Percentiles rank a stretch among this genome's conserved stretches.
phyloP scores from a whole-genome alignment of 2,329 filamentous ascomycete genomes.

The Phialophora expanda region DNA sequence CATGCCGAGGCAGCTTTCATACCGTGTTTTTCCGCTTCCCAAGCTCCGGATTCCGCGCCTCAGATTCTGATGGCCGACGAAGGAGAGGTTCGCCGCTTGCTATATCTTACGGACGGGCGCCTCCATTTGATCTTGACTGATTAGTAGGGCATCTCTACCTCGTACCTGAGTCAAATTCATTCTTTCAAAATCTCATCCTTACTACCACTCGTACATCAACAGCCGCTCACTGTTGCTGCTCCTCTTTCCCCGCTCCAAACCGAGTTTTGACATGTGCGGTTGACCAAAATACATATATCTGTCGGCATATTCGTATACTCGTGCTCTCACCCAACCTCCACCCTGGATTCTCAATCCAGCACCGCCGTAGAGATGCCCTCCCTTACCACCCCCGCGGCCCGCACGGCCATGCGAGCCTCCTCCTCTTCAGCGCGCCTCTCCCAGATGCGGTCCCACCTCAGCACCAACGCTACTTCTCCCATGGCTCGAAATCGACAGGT shows the following conservation, averaged over 20 bases:
- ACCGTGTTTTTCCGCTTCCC: conserved; percentile 17
- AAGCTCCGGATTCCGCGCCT: conserved; percentile 5
- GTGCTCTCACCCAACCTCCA: background rate
- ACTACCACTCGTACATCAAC: background rate
- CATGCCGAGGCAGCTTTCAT: background rate
- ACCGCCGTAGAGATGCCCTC: conserved; percentile 25
- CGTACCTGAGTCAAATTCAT: background rate
- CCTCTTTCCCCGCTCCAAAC: conserved; percentile 19
- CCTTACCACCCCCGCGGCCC: conserved; percentile 29
- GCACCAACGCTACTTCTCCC: conserved; percentile 48
- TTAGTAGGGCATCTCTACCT: conserved; percentile 25
- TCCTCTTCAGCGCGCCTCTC: conserved; percentile 49
- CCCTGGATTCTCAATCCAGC: conserved; percentile 24
- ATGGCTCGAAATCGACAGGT: conserved; percentile 65
- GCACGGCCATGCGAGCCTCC: conserved; percentile 28
- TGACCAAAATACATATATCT: conserved; percentile 6
- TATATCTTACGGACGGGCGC: conserved; percentile 2
- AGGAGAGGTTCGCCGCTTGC: background rate
- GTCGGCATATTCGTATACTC: background rate
- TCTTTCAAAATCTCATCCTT: background rate
- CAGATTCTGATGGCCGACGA: background rate
- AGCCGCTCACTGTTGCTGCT: background rate
- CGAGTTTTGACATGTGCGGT: conserved; percentile 23
- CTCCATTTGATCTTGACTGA: conserved; percentile 9
- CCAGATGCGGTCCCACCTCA: conserved; percentile 59